phyloP scores from a whole-genome alignment of 2,329 filamentous ascomycete species.

The Allantophomopsis lycopodina region DNA sequence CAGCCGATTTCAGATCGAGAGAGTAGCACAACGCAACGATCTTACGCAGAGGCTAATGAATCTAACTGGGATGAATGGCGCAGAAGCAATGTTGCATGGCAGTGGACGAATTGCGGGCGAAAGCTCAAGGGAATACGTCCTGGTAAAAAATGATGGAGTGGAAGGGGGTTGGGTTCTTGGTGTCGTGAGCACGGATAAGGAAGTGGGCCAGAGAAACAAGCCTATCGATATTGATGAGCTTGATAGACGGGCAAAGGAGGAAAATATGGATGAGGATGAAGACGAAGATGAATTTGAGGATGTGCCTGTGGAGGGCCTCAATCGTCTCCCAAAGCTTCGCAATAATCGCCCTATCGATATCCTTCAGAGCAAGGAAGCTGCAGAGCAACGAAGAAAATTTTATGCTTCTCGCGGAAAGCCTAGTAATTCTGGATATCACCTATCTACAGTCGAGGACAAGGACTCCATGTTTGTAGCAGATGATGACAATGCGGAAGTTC shows the following conservation, averaged over 20 bases:
- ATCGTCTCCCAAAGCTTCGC: constrained; percentile 16
- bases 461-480: constrained; percentile 15
- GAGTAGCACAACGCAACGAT: constrained; percentile 84
- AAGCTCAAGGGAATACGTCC: constrained; percentile 81
- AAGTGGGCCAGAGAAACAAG: constrained; percentile 66
- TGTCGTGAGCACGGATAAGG: constrained; percentile 76
- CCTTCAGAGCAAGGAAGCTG: constrained; percentile 13
- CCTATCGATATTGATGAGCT: constrained; percentile 81
- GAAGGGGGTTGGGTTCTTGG: constrained; percentile 94
- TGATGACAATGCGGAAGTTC: constrained; percentile 2
- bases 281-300: constrained; percentile 44
- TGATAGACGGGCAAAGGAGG: constrained; percentile 39
- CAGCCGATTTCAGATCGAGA: constrained; percentile 89
- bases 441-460: constrained; percentile 6
- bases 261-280: constrained; percentile 50
- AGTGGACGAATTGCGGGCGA: constrained; percentile 67
- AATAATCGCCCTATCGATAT: constrained; percentile 3
- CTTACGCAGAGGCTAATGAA: constrained; percentile 92
- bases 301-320: constrained; percentile 20
- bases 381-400: constrained; percentile 9
- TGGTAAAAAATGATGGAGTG: constrained; percentile 89
- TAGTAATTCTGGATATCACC: constrained; percentile 7
- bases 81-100: constrained; percentile 51
- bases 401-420: constrained; percentile 4
- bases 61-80: constrained; percentile 76